phyloP scores from a whole-genome alignment of 495 filamentous ascomycete species.

The Aspergillus leporis region DNA sequence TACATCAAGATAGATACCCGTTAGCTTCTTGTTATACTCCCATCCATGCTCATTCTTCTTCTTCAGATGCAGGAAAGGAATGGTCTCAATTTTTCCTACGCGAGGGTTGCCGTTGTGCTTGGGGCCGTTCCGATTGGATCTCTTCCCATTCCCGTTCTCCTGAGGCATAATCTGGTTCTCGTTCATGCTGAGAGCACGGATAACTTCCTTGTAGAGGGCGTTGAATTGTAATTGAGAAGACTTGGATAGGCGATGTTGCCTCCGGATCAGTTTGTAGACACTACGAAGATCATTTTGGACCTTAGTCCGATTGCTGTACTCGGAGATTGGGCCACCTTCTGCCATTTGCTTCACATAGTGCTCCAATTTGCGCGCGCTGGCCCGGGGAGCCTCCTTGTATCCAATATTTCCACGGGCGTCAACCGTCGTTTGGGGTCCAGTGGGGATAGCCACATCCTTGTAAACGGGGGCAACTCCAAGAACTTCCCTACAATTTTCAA shows the following conservation, averaged over 20 bases:
- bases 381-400: conserved; percentile 84
- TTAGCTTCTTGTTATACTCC: conserved; percentile 99
- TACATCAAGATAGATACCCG: conserved; percentile 86
- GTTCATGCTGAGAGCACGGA: conserved; percentile 92
- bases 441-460: conserved; percentile 93
- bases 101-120: conserved; percentile 58
- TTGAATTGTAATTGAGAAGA: conserved; percentile 94
- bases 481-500: conserved; percentile 96
- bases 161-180: conserved; percentile 93
- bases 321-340: conserved; percentile 94
- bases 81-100: conserved; percentile 90
- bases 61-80: conserved; percentile 97
- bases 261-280: conserved; percentile 96
- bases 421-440: conserved; percentile 85
- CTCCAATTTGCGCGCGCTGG: conserved; percentile 93
- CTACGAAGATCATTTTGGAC: conserved; percentile 92
- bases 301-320: conserved; percentile 97
- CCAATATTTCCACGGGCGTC: conserved; percentile 86
- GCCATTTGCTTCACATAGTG: conserved; percentile 99
- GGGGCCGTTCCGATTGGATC: conserved; percentile 58
- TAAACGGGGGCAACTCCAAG: conserved; percentile 79
- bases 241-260: conserved; percentile 95
- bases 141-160: conserved; percentile 71
- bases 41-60: conserved; percentile 92
- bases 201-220: conserved; percentile 85